Evolutionary conservation across 352 stramenopile species (phyloP), one percentile per base, ranked within the genome.

Genomic region (Globisporangium middletonii): DNA sequence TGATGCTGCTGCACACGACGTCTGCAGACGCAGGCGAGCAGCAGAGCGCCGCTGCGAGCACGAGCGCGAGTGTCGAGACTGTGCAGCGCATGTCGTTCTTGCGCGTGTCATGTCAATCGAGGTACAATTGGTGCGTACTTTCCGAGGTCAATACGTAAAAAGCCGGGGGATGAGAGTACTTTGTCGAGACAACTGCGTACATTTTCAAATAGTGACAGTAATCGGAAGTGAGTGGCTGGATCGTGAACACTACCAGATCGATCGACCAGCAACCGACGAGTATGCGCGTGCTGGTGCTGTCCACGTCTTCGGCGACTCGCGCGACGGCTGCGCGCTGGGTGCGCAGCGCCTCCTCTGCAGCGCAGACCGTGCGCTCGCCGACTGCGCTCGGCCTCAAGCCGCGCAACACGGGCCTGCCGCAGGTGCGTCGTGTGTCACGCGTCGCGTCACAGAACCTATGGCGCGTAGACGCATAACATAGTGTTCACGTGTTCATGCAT

Each of bases 351-450:
- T 86, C 76, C 23, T 38, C 67, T 33, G 33, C 52, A 4, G 51
- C 42, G 11, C 51, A 51, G 44, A 28, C 62, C 2, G 60, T 64
- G 57, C 82, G 79, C 51, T 86, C 82, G 51, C 79, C 82, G 27
- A 86, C 79, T 19, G 82, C 79, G 53, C 68, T 94, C 6, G 77
- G 74, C 12, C 65, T 94, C 45, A 79, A 80, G 69, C 77, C 77
- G 54, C 78, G 78, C 62, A 71, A 68, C 37, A 76, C 71, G 28
- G 76, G 72, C 37, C 55, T 75, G 48, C 62, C 71, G 27, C 69
- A 83, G 79, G 83, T 92, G 53, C 55, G 60, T 55, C 12, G 7
- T 30, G 16, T 46, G 33, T 38, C 7, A 35, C 33, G 7, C 33
- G 33, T 11, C 3, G 11, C 33, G 1, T 3, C 35, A 41, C n/a